These are phyloP conservation scores for Didymella pinodella DNA, from an alignment of 2,329 filamentous ascomycete species.

Conservation along the genomic window DNA sequence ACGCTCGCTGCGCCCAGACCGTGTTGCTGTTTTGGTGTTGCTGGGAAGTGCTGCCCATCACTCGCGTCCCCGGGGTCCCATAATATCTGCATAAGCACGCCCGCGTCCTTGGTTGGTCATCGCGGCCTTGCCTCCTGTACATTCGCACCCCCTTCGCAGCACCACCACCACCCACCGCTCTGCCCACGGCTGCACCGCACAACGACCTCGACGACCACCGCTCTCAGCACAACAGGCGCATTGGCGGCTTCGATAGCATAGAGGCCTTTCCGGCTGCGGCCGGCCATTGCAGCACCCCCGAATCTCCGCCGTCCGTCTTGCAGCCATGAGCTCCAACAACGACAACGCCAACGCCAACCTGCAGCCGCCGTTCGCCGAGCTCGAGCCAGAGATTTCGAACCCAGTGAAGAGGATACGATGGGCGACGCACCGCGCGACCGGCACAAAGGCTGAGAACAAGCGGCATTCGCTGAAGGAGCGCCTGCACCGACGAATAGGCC, in stretches of 20 bases:
- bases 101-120: slow-evolving; percentile 6
- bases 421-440: slow-evolving; percentile 89
- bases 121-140: slow-evolving; percentile 13
- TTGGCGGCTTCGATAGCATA: slow-evolving; percentile 43
- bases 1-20: slow-evolving; percentile 22
- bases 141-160: slow-evolving; percentile 22
- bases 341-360: slow-evolving; percentile 27
- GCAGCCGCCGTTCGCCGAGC: slow-evolving; percentile 28
- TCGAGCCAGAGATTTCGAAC: slow-evolving; percentile 63
- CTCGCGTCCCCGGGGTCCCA: slow-evolving; percentile 18
- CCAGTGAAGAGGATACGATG: slow-evolving; percentile 85
- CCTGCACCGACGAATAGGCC: slow-evolving; percentile 67
- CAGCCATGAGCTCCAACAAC: slow-evolving; percentile 21
- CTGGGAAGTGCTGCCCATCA: slow-evolving; percentile 16
- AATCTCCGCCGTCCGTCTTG: slow-evolving; percentile 25
- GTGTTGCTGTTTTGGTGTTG: slow-evolving; percentile 12
- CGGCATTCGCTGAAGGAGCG: slow-evolving; percentile 83
- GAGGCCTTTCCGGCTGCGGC: slow-evolving; percentile 51
- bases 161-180: slow-evolving; percentile 27
- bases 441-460: slow-evolving; percentile 78
- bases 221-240: slow-evolving; percentile 27
- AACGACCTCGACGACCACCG: slow-evolving; percentile 13
- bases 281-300: slow-evolving; percentile 40
- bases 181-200: slow-evolving; percentile 21
- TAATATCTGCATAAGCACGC: slow-evolving; percentile 26